Evolutionary conservation across 73 alveolate genomes (phyloP).

Genomic region (Paramecium pentaurelia): DNA sequence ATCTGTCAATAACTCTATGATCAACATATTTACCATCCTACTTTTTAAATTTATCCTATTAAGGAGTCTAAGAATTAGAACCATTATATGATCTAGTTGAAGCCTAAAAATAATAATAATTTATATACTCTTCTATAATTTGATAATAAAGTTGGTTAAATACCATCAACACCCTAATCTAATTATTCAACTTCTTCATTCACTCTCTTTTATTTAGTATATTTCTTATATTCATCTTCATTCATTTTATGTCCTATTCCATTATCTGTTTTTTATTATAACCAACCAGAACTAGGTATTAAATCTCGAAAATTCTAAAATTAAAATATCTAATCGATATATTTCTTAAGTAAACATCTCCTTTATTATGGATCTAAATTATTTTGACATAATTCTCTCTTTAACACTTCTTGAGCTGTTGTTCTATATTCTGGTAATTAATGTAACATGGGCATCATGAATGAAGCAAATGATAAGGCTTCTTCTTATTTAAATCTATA

Average conservation of each 20-base stretch:
- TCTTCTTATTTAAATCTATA: constrained; percentile 49
- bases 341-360: background rate
- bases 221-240: background rate
- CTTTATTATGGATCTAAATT: background rate
- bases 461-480: constrained; percentile 45
- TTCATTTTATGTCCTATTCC: background rate
- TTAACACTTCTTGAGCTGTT: constrained; percentile 39
- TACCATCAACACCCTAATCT: background rate
- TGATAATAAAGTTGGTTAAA: background rate
- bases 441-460: constrained; percentile 61
- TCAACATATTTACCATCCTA: constrained; percentile 1
- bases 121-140: constrained; percentile 17
- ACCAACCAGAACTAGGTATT: constrained; percentile 32
- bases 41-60: background rate
- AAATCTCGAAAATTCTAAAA: constrained; percentile 1
- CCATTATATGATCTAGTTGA: constrained; percentile 29
- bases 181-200: background rate
- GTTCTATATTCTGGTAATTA: constrained; percentile 55
- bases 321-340: background rate
- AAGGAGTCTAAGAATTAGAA: constrained; percentile 16
- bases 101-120: background rate
- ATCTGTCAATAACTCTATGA: constrained; percentile 8
- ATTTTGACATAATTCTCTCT: background rate
- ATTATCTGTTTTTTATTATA: background rate
- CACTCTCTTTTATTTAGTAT: background rate